Evolutionary conservation across 352 stramenopile species (phyloP).

Genomic region (Salisapilia sapeloensis): DNA sequence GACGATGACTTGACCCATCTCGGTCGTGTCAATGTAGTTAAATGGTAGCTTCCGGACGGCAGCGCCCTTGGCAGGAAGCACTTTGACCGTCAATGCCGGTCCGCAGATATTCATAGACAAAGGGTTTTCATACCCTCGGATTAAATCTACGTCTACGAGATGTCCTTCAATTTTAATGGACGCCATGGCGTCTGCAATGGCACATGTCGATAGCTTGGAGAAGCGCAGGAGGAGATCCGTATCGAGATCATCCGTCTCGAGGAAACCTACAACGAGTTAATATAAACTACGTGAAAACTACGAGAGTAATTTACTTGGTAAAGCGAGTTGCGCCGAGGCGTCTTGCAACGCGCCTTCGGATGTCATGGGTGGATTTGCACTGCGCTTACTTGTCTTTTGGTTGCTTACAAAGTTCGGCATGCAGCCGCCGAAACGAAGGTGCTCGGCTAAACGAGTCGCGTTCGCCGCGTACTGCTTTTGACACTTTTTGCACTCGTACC

Average conservation of each 20-base stretch:
- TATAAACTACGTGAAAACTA: too few species aligned
- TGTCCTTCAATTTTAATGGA: slow-evolving; percentile 65
- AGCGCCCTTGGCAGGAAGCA: slow-evolving; percentile 45
- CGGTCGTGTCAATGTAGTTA: slow-evolving; percentile 64
- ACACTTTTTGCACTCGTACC: slow-evolving; percentile 80
- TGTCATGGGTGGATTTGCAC: too few species aligned
- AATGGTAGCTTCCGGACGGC: slow-evolving; percentile 43
- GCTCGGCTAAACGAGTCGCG: slow-evolving; percentile 59
- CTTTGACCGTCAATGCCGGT: slow-evolving; percentile 52
- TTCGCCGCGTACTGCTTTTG: slow-evolving; percentile 79
- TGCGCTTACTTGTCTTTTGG: too few species aligned
- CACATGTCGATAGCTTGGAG: slow-evolving; percentile 63
- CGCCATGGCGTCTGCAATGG: slow-evolving; percentile 60
- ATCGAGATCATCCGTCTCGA: too few species aligned
- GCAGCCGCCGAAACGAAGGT: slow-evolving; percentile 56
- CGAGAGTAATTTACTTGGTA: too few species aligned
- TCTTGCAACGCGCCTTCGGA: too few species aligned
- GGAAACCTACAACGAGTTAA: too few species aligned
- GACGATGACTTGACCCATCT: slow-evolving; percentile 61
- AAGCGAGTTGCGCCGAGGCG: too few species aligned
- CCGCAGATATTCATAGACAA: slow-evolving; percentile 58
- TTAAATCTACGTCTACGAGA: slow-evolving; percentile 54
- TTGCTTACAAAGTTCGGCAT: slow-evolving; percentile 67
- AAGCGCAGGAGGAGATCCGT: slow-evolving; percentile 47
- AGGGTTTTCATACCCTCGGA: slow-evolving; percentile 35